These are phyloP conservation scores for Kodamaea anthophila DNA, from an alignment of 1,139 yeast genomes.

Conservation along the genomic window DNA sequence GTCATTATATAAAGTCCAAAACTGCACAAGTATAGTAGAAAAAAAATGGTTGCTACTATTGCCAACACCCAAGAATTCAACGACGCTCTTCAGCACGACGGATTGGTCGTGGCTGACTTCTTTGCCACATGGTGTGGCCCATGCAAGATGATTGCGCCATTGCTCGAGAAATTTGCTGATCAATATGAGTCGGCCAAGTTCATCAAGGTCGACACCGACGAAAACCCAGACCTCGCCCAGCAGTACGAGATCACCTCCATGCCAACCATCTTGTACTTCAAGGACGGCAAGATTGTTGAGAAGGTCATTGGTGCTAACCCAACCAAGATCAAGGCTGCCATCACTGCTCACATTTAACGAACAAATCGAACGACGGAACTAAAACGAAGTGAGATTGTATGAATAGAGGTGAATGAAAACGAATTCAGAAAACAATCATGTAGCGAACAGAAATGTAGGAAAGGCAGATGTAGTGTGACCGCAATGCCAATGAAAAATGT, in stretches of 20 bases:
- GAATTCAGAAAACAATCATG: too few species aligned
- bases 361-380: too few species aligned
- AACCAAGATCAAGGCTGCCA: conserved; percentile 66
- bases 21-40: too few species aligned
- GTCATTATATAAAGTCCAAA: conserved; percentile 3
- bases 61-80: conserved; percentile 54
- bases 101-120: conserved; percentile 76
- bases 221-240: conserved; percentile 66
- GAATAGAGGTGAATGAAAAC: not conserved
- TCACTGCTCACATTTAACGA: conserved; percentile 47
- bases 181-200: conserved; percentile 53
- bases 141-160: conserved; percentile 80
- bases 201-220: conserved; percentile 83
- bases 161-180: conserved; percentile 54
- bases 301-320: conserved; percentile 88
- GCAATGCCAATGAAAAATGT: too few species aligned
- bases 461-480: too few species aligned
- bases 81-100: conserved; percentile 46
- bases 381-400: not conserved
- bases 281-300: conserved; percentile 64
- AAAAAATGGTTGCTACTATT: conserved; percentile 36
- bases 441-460: too few species aligned
- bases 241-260: conserved; percentile 72
- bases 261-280: conserved; percentile 84
- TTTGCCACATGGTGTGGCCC: conserved; percentile 95